Conservation (phyloP, 2,329 filamentous ascomycete species). For the Pestalotiopsis sp. region DNA sequence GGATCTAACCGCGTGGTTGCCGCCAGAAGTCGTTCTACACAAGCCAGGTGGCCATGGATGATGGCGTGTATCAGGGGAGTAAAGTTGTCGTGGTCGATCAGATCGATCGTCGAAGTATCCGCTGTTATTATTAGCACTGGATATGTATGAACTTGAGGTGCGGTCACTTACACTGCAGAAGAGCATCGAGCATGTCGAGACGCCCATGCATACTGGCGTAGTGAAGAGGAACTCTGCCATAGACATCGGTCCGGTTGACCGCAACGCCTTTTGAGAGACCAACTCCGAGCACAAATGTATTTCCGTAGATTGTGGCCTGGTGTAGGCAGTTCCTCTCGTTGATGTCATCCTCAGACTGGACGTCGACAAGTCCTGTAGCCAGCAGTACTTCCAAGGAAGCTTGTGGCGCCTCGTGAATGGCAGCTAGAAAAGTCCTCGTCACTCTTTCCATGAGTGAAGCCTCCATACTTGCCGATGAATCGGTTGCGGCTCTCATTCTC, state of each 20-base stretch:
- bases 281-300: conserved; percentile 73
- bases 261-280: conserved; percentile 78
- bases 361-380: conserved; percentile 79
- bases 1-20: conserved; percentile 85
- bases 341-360: conserved; percentile 95
- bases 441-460: conserved; percentile 70
- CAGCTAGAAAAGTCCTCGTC: conserved; percentile 86
- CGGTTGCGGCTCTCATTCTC: conserved; percentile 62
- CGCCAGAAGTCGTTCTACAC: conserved; percentile 76
- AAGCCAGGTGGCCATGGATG: conserved; percentile 80
- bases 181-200: conserved; percentile 76
- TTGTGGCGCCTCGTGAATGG: conserved; percentile 81
- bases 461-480: conserved; percentile 50
- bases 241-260: conserved; percentile 83
- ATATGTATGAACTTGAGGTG: neutral
- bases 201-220: conserved; percentile 96
- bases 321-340: conserved; percentile 97
- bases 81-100: conserved; percentile 95
- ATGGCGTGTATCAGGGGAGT: conserved; percentile 95
- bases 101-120: conserved; percentile 75
- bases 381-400: conserved; percentile 76
- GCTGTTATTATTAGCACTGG: conserved; percentile 39
- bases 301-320: conserved; percentile 94
- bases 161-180: conserved; percentile 60
- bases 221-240: conserved; percentile 89